Conservation (phyloP, 2,329 filamentous ascomycete genomes). For the Diaporthe helianthi region DNA sequence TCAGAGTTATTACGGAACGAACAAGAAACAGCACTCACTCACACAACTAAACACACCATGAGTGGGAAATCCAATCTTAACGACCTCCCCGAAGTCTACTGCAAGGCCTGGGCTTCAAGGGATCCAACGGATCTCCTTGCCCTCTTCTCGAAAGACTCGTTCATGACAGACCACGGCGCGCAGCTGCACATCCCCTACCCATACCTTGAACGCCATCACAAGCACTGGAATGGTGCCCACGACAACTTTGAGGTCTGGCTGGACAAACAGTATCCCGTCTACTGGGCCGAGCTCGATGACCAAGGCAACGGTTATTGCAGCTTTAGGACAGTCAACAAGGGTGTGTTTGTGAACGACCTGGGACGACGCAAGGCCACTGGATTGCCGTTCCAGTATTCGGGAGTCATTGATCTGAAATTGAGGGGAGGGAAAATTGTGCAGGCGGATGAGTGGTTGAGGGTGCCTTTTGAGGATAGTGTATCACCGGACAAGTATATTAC, state of each 20-base stretch:
- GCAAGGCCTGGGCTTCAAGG: slow-evolving; percentile 1
- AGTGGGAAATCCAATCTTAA: background rate
- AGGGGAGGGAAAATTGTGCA: slow-evolving; percentile 14
- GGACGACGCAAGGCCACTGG: slow-evolving; percentile 21
- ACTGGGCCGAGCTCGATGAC: slow-evolving; percentile 19
- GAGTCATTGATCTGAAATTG: slow-evolving; percentile 14
- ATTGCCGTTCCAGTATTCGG: slow-evolving; percentile 23
- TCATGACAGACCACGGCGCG: slow-evolving; percentile 18
- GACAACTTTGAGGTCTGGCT: slow-evolving; percentile 11
- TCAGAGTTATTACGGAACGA: no score
- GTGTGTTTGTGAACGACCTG: slow-evolving; percentile 24
- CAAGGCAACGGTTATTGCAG: slow-evolving; percentile 8
- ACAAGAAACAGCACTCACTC: no score
- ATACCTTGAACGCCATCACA: slow-evolving; percentile 18
- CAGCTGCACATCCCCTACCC: slow-evolving; percentile 8
- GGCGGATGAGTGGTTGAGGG: slow-evolving; percentile 23
- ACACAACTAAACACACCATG: background rate
- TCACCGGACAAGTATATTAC: slow-evolving; percentile 19
- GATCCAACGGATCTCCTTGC: background rate
- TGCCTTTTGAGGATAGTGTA: slow-evolving; percentile 25
- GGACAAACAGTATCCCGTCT: slow-evolving; percentile 18
- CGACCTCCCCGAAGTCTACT: slow-evolving; percentile 13
- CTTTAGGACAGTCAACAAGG: slow-evolving; percentile 20
- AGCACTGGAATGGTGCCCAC: slow-evolving; percentile 21
- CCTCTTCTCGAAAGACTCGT: slow-evolving; percentile 10